Conservation (phyloP, 78 protist species). For the Cavenderia fasciculata region DNA sequence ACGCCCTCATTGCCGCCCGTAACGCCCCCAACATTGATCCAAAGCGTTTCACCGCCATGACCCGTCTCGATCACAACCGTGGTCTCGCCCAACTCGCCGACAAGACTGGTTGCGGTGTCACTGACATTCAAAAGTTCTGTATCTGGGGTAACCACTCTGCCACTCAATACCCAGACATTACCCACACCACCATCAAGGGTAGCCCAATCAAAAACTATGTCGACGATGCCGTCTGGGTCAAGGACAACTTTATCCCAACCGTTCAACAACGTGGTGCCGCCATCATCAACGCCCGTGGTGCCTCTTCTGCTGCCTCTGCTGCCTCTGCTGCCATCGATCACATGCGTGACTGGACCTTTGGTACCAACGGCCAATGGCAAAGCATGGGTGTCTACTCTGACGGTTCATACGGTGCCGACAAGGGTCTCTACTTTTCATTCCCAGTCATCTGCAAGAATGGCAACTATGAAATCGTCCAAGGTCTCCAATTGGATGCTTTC, state of each 20-base stretch:
- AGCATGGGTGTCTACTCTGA: constrained; percentile 81
- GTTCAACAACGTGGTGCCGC: constrained; percentile 97
- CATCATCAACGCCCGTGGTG: constrained; percentile 87
- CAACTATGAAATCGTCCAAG: constrained; percentile 62
- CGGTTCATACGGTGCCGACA: constrained; percentile 83
- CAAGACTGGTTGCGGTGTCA: constrained; percentile 3
- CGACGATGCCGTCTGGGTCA: constrained; percentile 79
- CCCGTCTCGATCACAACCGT: constrained; percentile 97
- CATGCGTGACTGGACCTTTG: constrained; percentile 86
- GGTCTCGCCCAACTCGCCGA: constrained; percentile 73
- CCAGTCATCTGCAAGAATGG: constrained; percentile 60
- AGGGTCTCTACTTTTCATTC: constrained; percentile 78
- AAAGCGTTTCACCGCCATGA: constrained; percentile 82
- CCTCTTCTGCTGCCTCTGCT: constrained; percentile 93
- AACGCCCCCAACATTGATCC: constrained; percentile 84
- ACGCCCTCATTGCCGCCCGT: constrained; percentile 83
- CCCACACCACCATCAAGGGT: constrained; percentile 57
- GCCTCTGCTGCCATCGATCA: constrained; percentile 89
- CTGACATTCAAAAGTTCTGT: constrained; percentile 73
- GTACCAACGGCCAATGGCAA: constrained; percentile 77
- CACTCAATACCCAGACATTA: constrained; percentile 87
- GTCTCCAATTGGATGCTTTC: constrained; percentile 62
- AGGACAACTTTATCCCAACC: constrained; percentile 78
- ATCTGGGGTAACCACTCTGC: constrained; percentile 98
- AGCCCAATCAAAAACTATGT: constrained; percentile 3